A percentile compares a stretch with the other conserved stretches of the same genome.
These are phyloP conservation scores for Durio zibethinus DNA, from an alignment of 345 rosid species.

Conservation along the genomic window DNA sequence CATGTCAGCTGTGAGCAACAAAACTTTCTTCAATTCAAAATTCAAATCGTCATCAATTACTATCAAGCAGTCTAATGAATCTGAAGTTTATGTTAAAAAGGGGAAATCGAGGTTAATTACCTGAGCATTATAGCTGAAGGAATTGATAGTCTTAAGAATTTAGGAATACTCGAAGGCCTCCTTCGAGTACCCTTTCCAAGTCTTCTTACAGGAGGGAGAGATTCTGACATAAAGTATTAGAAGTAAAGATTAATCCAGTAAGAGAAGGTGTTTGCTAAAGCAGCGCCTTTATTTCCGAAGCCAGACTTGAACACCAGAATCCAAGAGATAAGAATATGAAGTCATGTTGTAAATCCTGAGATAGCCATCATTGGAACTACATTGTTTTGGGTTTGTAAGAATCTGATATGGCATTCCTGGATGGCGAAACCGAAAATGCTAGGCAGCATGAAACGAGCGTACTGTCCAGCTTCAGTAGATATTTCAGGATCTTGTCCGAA, in stretches of 20 bases:
- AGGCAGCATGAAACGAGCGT: constrained; percentile 43
- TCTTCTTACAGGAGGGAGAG: constrained; percentile 27
- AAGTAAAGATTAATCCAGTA: constrained; percentile 33
- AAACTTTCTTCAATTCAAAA: background rate
- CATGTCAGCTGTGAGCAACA: background rate
- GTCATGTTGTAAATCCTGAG: constrained; percentile 36
- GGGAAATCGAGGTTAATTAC: background rate
- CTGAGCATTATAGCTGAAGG: constrained; percentile 36
- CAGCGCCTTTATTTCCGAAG: constrained; percentile 50
- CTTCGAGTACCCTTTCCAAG: constrained; percentile 27
- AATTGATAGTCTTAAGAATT: constrained; percentile 21
- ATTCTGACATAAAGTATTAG: constrained; percentile 25
- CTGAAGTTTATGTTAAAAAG: background rate
- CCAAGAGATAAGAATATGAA: constrained; percentile 46
- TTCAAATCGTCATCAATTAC: background rate
- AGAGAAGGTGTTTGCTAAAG: constrained; percentile 42
- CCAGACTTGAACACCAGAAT: constrained; percentile 37
- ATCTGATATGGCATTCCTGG: constrained; percentile 39
- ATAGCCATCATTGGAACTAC: constrained; percentile 45
- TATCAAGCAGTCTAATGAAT: background rate
- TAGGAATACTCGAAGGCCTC: constrained; percentile 22
- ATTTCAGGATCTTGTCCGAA: constrained; percentile 27
- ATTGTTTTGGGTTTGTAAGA: constrained; percentile 47
- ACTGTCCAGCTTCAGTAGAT: constrained; percentile 37
- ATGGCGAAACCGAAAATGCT: constrained; percentile 36